Percentiles rank a stretch among this genome's conserved stretches.
phyloP scores from a whole-genome alignment of 352 stramenopile genomes.

The Phytopythium kandeliae region DNA sequence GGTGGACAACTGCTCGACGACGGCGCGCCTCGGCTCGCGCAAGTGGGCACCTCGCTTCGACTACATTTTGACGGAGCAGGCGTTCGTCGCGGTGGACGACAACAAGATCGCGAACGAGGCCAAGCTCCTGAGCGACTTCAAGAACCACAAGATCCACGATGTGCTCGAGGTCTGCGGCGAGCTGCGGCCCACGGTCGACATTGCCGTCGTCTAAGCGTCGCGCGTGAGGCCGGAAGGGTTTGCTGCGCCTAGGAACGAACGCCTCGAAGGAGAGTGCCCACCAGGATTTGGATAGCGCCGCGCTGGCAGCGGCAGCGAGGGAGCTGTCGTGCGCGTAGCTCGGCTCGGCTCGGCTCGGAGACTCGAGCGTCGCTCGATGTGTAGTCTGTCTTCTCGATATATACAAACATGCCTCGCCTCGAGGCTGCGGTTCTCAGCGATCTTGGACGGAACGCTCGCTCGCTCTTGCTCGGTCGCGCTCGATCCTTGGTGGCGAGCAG shows the following conservation, averaged over 20 bases:
- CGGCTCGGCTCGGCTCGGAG: neutral
- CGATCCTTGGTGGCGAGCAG: no score
- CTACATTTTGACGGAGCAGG: conserved; percentile 98
- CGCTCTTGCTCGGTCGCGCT: no score
- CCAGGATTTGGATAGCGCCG: no score
- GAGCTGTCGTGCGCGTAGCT: neutral
- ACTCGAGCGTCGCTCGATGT: conserved; percentile 4
- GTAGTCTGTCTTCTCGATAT: conserved; percentile 2
- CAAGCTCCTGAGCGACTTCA: conserved; percentile 92
- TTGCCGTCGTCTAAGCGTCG: conserved; percentile 69
- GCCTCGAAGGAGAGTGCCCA: neutral
- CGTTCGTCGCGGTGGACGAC: conserved; percentile 94
- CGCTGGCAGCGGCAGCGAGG: neutral
- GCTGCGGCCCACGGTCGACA: conserved; percentile 96
- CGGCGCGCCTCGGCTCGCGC: conserved; percentile 94
- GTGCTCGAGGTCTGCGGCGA: conserved; percentile 94
- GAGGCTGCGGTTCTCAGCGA: no score
- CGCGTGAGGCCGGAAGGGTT: neutral
- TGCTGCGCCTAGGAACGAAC: neutral
- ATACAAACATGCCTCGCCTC: no score
- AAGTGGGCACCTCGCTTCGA: conserved; percentile 99
- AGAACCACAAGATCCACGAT: conserved; percentile 96
- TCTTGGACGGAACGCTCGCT: no score
- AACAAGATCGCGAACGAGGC: conserved; percentile 82
- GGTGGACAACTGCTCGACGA: conserved; percentile 99